Base-by-base conservation (phyloP, 179 eudicot species). In the Spinacia oleracea region DNA sequence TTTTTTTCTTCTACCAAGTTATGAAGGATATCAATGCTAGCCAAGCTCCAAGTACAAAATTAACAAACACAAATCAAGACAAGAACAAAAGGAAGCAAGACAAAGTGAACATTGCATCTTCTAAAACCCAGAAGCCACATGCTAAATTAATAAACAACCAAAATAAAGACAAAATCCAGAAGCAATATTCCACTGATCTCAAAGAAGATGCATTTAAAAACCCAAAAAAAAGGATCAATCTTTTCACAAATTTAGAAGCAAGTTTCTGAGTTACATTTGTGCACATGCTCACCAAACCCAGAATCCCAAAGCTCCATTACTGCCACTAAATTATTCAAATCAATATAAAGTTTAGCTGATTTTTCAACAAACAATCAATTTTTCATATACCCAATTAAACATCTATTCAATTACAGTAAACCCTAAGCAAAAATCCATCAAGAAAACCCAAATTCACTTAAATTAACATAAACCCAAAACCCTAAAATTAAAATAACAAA, bases 261-360 rank as follows among this genome's bases (percentile, higher is more conserved):
- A 79, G 76, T 56, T 4, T 38, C 71, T 71, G 72, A 60, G 65
- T 67, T 76, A 29, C 50, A 35, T 66, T 77, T 56, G 60, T 67
- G 67, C 65, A 83, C 81, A 84, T 77, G 79, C 76, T 80, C 73
- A 83, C 83, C 81, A 72, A 80, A 80, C 79, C 80, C 59, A 80
- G 38, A 73, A 75, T 56, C 74, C 69, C 23, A 31, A 67, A 68
- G 35, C 83, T 77, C 79, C 68, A 83, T 83, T 80, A 80, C 80
- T 83, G 79, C 43, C 68, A 48, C 45, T 31, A 72, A 72, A 40
- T 77, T 55, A 45, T 51, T 76, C 75, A 79, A 48, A 74, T 42
- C 76, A 79, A 65, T 42, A n/a, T n/a, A n/a, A n/a, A n/a, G n/a
- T n/a, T n/a, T n/a, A n/a, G 78, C 53, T 42, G 48, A 53, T 21